Evolutionary conservation across 805 yeast species (phyloP), one percentile per base, ranked within the genome.

Genomic region (Zygosaccharomyces kombuchaensis): DNA sequence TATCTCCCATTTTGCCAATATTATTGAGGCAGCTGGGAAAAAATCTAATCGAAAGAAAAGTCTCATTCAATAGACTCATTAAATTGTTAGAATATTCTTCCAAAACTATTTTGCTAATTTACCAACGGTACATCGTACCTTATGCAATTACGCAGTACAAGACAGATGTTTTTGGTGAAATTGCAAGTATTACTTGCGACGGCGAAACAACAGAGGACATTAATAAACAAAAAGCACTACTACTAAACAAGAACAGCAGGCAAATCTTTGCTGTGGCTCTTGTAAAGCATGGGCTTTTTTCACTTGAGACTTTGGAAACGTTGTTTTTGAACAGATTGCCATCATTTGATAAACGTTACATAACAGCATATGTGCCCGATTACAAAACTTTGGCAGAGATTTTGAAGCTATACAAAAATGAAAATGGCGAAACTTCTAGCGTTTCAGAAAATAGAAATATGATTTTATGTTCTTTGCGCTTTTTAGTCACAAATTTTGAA

Each of bases 1-100:
- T 88, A 16, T 79, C 86, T 6, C 96, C 96, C 0, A 86, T 79
- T 50, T 74, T 93, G 56, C 89, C 91, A 2, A 76, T 82, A 29
- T 71, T 89, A 6, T 76, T 90, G 31, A 76, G 80, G 35, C 75
- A 75, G 19, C 72, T 87, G 13, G 81, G 87, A 3, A 78, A 78
- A 50, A 72, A 73, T 36, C 58, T 78, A 36, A 66, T 68, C 6
- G 65, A 71, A 2, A 76, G 76, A 44, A 78, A 81, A 0, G 67
- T 72, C 4, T 68, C 85, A 44, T 74, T 87, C 22, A 70, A 71
- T 21, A 74, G 77, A 47, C 70, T 91, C 13, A 77, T 89, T 6
- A 80, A 78, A 22, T 68, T 87, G 9, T 72, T 88, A 14, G 84
- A 81, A 0, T 77, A 87, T 37, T 73, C 85, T 1, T 69, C 74